Evolutionary conservation across 345 rosid genomes (phyloP), one percentile per base, ranked within the genome.

Genomic region (Eucalyptus marginata): DNA sequence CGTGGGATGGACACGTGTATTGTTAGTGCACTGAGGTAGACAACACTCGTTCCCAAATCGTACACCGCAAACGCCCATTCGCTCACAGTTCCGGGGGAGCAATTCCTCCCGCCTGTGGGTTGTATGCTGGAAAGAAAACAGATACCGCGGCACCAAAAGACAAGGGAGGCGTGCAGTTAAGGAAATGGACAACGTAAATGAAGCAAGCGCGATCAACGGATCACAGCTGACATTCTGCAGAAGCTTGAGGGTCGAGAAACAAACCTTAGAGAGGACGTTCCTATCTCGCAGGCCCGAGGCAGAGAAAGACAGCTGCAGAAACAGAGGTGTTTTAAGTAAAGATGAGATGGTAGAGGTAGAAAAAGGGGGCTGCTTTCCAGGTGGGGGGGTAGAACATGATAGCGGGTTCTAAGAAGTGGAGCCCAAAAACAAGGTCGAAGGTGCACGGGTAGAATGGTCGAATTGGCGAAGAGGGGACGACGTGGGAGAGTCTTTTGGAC

Each of bases 221-320:
- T 40, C 47, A 40, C 47, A 36, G 47, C 83, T 40, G 47, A 76
- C 56, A 52, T n/a, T 33, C 33, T 27, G 68, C 49, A 58, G 7
- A 20, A 49, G 58, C 8, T 59, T 12, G 88, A 84, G 80, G 89
- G 54, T 31, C n/a, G 44, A 86, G 87, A 16, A n/a, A 88, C 94
- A 80, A 90, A 97, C 99, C 99, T 96, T 96, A 84, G 99, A 96
- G 88, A 94, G 91, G 44, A 94, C 91, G 90, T 97, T 99, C 7
- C 95, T 89, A 91, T 96, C 97, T 29, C 95, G 94, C 91, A 97
- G 91, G 89, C 92, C 92, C 46, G 95, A 91, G 80, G 99, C 99
- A 86, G 97, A 97, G 87, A 96, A 97, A 1, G 99, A 96, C 90
- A 97, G 88, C 99, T 97, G 95, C 95, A 89, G 47, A 62, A 44